These are phyloP conservation scores for Ustilago sp. DNA, from an alignment of 1,284 basidiomycete species.

Conservation along the genomic window DNA sequence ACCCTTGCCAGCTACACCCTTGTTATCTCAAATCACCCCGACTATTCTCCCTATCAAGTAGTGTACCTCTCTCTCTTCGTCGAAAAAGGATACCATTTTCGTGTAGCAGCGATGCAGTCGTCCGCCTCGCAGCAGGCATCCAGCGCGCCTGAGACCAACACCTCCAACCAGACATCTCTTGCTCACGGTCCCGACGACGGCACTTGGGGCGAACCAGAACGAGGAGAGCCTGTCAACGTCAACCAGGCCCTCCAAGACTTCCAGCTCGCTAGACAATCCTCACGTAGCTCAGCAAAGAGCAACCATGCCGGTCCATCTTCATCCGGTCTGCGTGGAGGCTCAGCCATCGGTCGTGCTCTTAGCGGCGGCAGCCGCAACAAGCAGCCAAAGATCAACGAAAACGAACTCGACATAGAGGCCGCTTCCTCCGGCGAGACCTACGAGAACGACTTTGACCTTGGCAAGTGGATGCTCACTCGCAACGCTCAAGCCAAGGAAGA, in stretches of 20 bases:
- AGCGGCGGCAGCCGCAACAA: constrained; percentile 21
- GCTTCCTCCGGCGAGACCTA: constrained; percentile 6
- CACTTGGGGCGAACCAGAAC: constrained; percentile 54
- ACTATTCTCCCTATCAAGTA: too few species aligned
- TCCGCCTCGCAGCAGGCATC: constrained; percentile 14
- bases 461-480: constrained; percentile 52
- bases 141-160: neutral
- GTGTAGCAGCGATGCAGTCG: constrained; percentile 1
- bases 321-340: constrained; percentile 14
- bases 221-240: constrained; percentile 52
- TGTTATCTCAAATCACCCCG: too few species aligned
- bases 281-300: constrained; percentile 10
- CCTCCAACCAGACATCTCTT: constrained; percentile 8
- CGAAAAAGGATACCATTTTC: too few species aligned
- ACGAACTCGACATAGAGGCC: constrained; percentile 24
- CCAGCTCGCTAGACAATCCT: constrained; percentile 36
- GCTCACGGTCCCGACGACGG: constrained; percentile 32
- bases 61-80: too few species aligned
- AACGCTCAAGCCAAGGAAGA: constrained; percentile 41
- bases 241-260: constrained; percentile 49
- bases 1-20: too few species aligned
- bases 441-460: constrained; percentile 52
- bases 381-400: constrained; percentile 26
- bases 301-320: constrained; percentile 12
- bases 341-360: constrained; percentile 22